Evolutionary conservation across 2,329 filamentous ascomycete species (phyloP).

Genomic region (Mariannaea elegans): DNA sequence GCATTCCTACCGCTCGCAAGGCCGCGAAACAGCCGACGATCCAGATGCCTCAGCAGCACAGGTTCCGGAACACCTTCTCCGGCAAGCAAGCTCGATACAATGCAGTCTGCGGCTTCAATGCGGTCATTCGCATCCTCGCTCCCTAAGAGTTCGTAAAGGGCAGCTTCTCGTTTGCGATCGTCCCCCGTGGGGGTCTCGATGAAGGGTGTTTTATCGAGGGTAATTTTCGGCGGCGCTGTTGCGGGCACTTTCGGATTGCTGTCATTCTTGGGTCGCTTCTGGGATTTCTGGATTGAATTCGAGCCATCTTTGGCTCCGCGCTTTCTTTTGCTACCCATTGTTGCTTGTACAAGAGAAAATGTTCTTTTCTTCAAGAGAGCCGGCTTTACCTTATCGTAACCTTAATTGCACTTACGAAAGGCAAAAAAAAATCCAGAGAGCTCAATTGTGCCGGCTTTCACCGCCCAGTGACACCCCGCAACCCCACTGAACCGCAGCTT

Average conservation of each 20-base stretch:
- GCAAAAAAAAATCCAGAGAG: slow-evolving; percentile 28
- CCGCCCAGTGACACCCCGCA: slow-evolving; percentile 32
- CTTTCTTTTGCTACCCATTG: slow-evolving; percentile 49
- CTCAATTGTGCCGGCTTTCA: slow-evolving; percentile 31
- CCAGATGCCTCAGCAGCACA: slow-evolving; percentile 66
- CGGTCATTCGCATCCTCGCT: slow-evolving; percentile 66
- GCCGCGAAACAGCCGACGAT: slow-evolving; percentile 81
- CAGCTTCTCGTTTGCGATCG: slow-evolving; percentile 66
- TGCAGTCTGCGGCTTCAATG: slow-evolving; percentile 65
- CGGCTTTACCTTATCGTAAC: slow-evolving; percentile 21
- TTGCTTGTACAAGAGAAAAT: slow-evolving; percentile 15
- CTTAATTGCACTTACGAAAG: not conserved
- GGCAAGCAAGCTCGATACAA: slow-evolving; percentile 64
- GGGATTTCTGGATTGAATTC: slow-evolving; percentile 33
- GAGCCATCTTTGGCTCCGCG: slow-evolving; percentile 45
- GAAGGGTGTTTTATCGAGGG: slow-evolving; percentile 54
- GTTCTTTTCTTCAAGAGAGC: slow-evolving; percentile 8
- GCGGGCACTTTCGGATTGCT: slow-evolving; percentile 31
- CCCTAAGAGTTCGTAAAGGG: slow-evolving; percentile 68
- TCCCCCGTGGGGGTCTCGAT: slow-evolving; percentile 60
- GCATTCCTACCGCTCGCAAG: slow-evolving; percentile 91
- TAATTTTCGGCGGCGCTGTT: slow-evolving; percentile 36
- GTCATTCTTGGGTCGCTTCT: slow-evolving; percentile 28
- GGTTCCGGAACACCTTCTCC: slow-evolving; percentile 59
- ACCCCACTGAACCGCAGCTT: slow-evolving; percentile 25